Base-by-base conservation (phyloP, 345 rosid species). In the Moricandia arvensis region DNA sequence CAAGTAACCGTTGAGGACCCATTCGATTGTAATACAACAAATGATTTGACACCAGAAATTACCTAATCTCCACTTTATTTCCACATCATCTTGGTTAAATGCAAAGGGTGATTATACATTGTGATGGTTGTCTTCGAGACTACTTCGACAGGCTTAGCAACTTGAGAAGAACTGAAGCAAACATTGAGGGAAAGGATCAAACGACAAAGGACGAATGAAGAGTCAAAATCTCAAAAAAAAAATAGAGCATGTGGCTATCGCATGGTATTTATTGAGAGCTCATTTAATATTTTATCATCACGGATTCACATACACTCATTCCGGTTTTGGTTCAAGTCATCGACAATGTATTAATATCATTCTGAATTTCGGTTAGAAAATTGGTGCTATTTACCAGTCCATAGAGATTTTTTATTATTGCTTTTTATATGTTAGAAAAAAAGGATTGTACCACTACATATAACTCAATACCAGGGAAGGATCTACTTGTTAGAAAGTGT, bases 1-100 rank as follows among this genome's bases (percentile, higher is more conserved):
- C 43, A 60, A 75, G 73, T 68, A 60, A 68, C 69, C n/a, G 43
- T 27, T 60, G 33, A 61, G 69, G 74, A 35, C 79, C 74, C 55
- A 49, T 51, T 24, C 33, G 68, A 68, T 7, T 41, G 61, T 24
- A 59, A 75, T 68, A 75, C 68, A n/a, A n/a, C 68, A 75, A 68
- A 60, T 75, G 51, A 34, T 75, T 66, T 66, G 72, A 66, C 12
- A 18, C 8, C 1, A 2, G 37, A 10, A 67, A 59, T 68, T 1
- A 68, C 68, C 68, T 21, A 45, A 31, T n/a, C 7, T 4, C 62
- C 73, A 75, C 58, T 17, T 12, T 24, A 45, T 75, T 45, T 49
- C 30, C 33, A 68, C 45, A n/a, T 35, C 9, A 45, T 34, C 7
- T 57, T 58, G 21, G 24, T 15, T 45, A 67, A 45, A 66, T 45